Percentiles rank a stretch among this genome's conserved stretches.
Evolutionary conservation across 495 filamentous ascomycete genomes (phyloP).

Genomic region (Tetracladium marchalianum): DNA sequence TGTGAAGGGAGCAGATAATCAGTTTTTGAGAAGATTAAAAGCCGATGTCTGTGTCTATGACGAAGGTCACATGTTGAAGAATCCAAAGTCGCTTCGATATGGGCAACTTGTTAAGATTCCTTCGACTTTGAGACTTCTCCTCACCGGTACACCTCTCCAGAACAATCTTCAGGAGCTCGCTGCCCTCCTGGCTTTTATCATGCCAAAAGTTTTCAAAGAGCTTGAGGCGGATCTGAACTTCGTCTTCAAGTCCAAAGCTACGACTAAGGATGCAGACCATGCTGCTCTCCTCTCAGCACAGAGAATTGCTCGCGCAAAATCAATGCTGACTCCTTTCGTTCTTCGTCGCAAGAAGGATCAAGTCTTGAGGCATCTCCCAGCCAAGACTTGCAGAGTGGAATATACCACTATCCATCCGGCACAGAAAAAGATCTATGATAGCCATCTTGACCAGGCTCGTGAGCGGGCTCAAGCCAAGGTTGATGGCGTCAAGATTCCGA

Average conservation of each 20-base stretch:
- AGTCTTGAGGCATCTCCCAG: constrained; percentile 77
- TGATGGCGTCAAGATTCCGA: constrained; percentile 23
- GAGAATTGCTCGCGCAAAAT: constrained; percentile 73
- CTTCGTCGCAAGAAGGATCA: constrained; percentile 89
- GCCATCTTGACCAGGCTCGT: constrained; percentile 31
- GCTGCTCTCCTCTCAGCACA: constrained; percentile 73
- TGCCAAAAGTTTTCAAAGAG: constrained; percentile 70
- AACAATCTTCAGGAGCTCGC: constrained; percentile 92
- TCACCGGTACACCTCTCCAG: constrained; percentile 91
- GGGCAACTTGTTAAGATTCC: constrained; percentile 68
- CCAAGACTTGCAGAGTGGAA: constrained; percentile 69
- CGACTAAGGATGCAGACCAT: constrained; percentile 62
- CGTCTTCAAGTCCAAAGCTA: constrained; percentile 85
- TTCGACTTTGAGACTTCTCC: constrained; percentile 67
- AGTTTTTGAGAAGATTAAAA: constrained; percentile 55
- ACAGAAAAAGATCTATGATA: constrained; percentile 63
- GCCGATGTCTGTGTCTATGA: constrained; percentile 72
- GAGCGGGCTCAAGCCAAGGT: constrained; percentile 21
- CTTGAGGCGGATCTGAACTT: constrained; percentile 63
- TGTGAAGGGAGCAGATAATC: constrained; percentile 51
- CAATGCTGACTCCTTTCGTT: constrained; percentile 92
- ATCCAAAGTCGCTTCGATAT: constrained; percentile 70
- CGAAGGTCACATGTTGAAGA: constrained; percentile 88
- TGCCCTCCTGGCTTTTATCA: constrained; percentile 80
- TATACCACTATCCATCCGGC: constrained; percentile 64